These are phyloP conservation scores for Dendrocalamus sinicus DNA, from an alignment of 176 grass and related monocot genomes.

Conservation along the genomic window DNA sequence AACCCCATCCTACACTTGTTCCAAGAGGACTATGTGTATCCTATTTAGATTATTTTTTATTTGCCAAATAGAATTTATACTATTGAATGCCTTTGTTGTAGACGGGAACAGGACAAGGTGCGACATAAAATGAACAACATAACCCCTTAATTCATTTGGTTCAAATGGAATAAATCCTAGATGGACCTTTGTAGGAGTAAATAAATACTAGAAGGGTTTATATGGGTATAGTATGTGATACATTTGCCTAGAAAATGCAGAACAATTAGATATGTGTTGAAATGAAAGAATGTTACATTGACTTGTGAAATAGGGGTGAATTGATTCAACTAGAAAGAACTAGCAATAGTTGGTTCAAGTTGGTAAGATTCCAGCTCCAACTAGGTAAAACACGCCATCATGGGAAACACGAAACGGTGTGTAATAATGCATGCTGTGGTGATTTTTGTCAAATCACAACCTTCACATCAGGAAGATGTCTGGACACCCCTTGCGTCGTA, in stretches of 20 bases:
- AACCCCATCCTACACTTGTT: not conserved
- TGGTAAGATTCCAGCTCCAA: no score
- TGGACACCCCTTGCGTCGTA: no score
- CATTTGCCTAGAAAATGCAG: not conserved
- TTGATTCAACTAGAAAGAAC: no score
- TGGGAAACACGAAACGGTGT: no score
- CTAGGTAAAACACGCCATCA: no score
- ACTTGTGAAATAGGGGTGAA: not conserved
- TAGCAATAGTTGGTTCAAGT: no score
- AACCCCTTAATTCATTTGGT: conserved; percentile 2
- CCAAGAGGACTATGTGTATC: not conserved
- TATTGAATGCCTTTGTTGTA: not conserved
- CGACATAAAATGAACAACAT: conserved; percentile 17
- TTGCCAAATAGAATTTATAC: not conserved
- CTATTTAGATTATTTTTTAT: not conserved
- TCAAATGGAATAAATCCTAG: not conserved
- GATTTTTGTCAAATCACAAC: no score
- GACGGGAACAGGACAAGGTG: not conserved
- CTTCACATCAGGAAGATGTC: no score
- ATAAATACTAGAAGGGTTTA: conserved; percentile 1
- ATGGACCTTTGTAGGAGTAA: not conserved
- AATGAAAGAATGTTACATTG: not conserved
- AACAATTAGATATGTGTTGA: not conserved
- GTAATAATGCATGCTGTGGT: no score
- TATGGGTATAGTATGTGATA: not conserved